Base-by-base conservation (phyloP, 192 early-diverging fungal genomes). In the Umbelopsis vinacea region DNA sequence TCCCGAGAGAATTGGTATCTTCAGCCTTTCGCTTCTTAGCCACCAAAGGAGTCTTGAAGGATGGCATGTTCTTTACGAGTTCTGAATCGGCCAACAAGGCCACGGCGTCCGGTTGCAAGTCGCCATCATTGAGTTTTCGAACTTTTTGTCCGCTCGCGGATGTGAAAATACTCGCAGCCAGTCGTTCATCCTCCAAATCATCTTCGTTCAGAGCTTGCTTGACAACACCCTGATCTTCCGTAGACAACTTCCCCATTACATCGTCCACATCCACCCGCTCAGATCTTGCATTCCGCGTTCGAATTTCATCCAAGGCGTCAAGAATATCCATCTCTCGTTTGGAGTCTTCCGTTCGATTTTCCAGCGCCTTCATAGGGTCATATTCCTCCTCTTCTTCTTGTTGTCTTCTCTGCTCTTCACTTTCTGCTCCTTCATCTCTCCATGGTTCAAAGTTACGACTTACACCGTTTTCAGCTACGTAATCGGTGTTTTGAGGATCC, bases 321-420 rank as follows among this genome's bases (percentile, higher is more conserved):
- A 99, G 82, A 66, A 97, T 93, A 66, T 99, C 97, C 96, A 99
- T 97, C 70, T 99, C 98, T 11, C 95, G 76, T 68, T 97, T 96
- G 2, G 94, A 94, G 71, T 97, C 96, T 66, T 92, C 75, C 0
- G 98, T 99, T 10, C 97, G 82, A 71, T 95, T 97, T 74, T 99
- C 98, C 15, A 99, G 84, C 0, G 94, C 94, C 84, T 91, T 91
- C 88, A 99, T 98, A 8, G 97, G 95, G 66, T 98, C 92, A 60
- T 95, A 90, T 57, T 93, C 95, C 72, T 97, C 97, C 47, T 92
- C 92, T 43, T 92, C 81, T 22, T 90, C 90, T 57, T 89, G 83
- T 66, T 89, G 82, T 47, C 78, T 68, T 69, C 85, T 76, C 19
- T 78, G 50, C 71, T 87, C 85, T 63, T 92, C 92, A 6, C 76